A percentile compares a stretch with the other conserved stretches of the same genome.
phyloP scores from a whole-genome alignment of 2,329 filamentous ascomycete species.

The Shiraia sp. region DNA sequence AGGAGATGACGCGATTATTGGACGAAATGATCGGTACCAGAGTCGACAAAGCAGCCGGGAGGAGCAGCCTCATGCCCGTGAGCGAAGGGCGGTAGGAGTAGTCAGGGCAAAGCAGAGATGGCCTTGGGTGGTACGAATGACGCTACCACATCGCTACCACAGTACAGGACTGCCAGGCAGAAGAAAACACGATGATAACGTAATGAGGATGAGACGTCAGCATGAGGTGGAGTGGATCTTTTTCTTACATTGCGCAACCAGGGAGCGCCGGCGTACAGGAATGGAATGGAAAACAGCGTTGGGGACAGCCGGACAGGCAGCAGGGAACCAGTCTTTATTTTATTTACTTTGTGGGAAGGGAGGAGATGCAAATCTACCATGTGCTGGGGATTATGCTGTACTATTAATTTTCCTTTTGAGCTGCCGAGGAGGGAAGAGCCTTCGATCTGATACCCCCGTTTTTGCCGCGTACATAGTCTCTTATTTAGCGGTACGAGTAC shows the following conservation, averaged over 20 bases:
- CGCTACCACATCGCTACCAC: conserved; percentile 2
- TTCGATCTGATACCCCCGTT: conserved; percentile 39
- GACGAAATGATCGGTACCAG: conserved; percentile 94
- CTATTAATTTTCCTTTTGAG: conserved; percentile 8
- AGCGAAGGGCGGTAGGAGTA: conserved; percentile 19
- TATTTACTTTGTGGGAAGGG: conserved; percentile 4
- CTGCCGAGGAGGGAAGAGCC: conserved; percentile 17
- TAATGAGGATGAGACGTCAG: conserved; percentile 29
- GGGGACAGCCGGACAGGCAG: conserved; percentile 2
- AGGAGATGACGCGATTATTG: conserved; percentile 90
- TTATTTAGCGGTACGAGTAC: conserved; percentile 9
- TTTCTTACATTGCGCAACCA: conserved; percentile 9
- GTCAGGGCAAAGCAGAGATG: conserved; percentile 8
- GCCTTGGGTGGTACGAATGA: conserved; percentile 6
- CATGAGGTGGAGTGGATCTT: conserved; percentile 12
- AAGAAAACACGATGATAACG: conserved; percentile 18
- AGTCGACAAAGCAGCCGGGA: conserved; percentile 64
- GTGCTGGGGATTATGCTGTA: conserved; percentile 6
- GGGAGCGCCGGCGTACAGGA: conserved; percentile 20
- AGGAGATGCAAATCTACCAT: conserved; percentile 3
- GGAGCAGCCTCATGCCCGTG: conserved; percentile 31
- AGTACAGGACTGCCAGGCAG: conserved; percentile 6
- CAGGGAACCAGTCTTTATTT: conserved; percentile 5
- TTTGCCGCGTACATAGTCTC: conserved; percentile 10
- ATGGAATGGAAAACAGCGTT: conserved; percentile 10